Conservation (phyloP, 202 grass and related monocot genomes). For the Brachypodium distachyon region DNA sequence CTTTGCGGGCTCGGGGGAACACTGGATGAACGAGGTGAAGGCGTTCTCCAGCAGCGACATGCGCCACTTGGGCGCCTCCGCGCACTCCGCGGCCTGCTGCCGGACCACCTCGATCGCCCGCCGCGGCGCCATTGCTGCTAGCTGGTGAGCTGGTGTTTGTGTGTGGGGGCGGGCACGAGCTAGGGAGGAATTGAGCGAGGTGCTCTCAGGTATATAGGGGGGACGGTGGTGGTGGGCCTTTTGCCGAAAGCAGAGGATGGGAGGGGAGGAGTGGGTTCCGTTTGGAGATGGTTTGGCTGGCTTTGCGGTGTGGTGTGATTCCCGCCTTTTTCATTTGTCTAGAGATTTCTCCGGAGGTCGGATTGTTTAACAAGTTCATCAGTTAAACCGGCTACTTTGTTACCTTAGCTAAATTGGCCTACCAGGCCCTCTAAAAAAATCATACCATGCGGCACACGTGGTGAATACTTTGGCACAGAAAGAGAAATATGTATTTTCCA, state of each 20-base stretch:
- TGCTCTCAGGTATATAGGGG: conserved; percentile 27
- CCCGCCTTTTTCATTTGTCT: conserved; percentile 20
- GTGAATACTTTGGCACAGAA: too few species aligned
- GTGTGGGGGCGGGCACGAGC: background rate
- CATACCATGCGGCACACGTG: too few species aligned
- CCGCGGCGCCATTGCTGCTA: conserved; percentile 50
- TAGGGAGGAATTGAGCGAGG: background rate
- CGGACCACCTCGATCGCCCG: conserved; percentile 58
- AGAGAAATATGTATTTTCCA: too few species aligned
- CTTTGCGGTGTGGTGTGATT: conserved; percentile 22
- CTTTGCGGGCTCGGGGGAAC: conserved; percentile 10
- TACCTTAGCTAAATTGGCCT: too few species aligned
- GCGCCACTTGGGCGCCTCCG: conserved; percentile 55
- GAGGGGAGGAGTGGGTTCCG: conserved; percentile 49
- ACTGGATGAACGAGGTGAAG: conserved; percentile 48
- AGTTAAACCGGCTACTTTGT: too few species aligned
- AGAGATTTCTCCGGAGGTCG: background rate
- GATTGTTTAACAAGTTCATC: background rate
- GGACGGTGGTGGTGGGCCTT: background rate
- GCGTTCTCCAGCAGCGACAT: conserved; percentile 73
- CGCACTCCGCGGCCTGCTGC: background rate
- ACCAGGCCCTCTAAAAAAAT: too few species aligned
- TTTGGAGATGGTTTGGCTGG: conserved; percentile 16
- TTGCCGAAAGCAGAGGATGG: conserved; percentile 31
- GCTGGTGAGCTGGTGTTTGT: background rate